A percentile compares a stretch with the other conserved stretches of the same genome.
Evolutionary conservation across 768 basidiomycete species (phyloP).

Genomic region (Cyathus striatus): DNA sequence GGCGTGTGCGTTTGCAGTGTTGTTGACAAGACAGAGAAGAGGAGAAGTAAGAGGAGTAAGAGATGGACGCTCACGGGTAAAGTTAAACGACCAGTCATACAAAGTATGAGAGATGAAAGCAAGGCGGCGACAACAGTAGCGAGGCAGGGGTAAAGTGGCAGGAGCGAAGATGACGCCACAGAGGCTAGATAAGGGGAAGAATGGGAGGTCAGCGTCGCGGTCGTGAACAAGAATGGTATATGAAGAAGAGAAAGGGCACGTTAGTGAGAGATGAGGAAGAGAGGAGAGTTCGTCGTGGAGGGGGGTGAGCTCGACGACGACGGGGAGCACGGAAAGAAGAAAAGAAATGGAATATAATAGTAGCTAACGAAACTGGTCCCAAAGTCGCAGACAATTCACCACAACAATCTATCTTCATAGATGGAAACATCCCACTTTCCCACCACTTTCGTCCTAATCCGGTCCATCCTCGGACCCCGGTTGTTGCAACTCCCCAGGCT

Average conservation of each 20-base stretch:
- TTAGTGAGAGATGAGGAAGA: constrained; percentile 10
- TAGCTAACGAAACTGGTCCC: too few relatives aligned
- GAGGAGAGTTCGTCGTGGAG: constrained; percentile 23
- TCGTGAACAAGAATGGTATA: constrained; percentile 33
- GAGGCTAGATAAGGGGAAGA: constrained; percentile 17
- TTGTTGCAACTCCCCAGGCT: too few relatives aligned
- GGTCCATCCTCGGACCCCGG: too few relatives aligned
- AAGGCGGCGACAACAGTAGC: constrained; percentile 8
- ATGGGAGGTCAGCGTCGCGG: constrained; percentile 41
- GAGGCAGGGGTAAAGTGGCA: constrained; percentile 3
- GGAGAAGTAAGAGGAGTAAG: not conserved
- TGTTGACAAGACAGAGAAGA: not conserved
- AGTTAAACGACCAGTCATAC: constrained; percentile 33
- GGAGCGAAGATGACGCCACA: constrained; percentile 13
- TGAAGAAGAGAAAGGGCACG: constrained; percentile 12
- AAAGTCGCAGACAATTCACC: too few relatives aligned
- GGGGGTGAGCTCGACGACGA: constrained; percentile 37
- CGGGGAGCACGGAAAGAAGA: constrained; percentile 22
- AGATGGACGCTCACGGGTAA: constrained; percentile 26
- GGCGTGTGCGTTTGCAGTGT: too few relatives aligned
- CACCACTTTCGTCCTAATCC: too few relatives aligned
- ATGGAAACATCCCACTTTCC: too few relatives aligned
- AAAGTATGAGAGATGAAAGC: constrained; percentile 15
- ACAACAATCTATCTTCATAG: too few relatives aligned
- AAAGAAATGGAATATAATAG: constrained; percentile 11